These are phyloP conservation scores for Aspergillus terreus DNA, from an alignment of 2,329 filamentous ascomycete genomes.

Conservation along the genomic window DNA sequence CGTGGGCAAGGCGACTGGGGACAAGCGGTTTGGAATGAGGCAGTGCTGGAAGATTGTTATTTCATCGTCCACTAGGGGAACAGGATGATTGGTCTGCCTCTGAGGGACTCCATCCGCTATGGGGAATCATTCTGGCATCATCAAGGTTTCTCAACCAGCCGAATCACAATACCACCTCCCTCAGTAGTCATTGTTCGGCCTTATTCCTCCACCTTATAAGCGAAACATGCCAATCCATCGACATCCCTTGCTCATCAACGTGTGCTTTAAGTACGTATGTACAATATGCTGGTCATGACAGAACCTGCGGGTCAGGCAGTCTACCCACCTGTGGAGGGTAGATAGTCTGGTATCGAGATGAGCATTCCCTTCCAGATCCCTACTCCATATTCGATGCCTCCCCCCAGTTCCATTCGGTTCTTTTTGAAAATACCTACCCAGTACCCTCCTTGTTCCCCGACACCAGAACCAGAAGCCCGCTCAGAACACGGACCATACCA, in stretches of 20 bases:
- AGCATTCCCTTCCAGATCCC: too few relatives aligned
- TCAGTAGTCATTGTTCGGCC: background rate
- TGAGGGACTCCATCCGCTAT: background rate
- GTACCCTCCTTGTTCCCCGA: background rate
- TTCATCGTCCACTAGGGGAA: background rate
- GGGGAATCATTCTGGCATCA: background rate
- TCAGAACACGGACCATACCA: too few relatives aligned
- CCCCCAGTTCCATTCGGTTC: background rate
- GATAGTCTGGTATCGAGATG: too few relatives aligned
- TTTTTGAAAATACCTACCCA: background rate
- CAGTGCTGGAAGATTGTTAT: constrained; percentile 17
- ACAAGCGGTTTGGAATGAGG: constrained; percentile 17
- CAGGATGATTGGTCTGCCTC: background rate
- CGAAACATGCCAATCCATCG: background rate
- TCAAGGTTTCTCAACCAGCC: background rate
- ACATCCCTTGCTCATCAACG: background rate
- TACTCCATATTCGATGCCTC: too few relatives aligned
- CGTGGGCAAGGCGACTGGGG: constrained; percentile 10
- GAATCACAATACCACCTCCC: background rate
- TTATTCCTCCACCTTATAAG: background rate
- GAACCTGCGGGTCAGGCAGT: too few relatives aligned
- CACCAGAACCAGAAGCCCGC: too few relatives aligned
- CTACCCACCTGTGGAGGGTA: too few relatives aligned
- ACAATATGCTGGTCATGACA: too few relatives aligned
- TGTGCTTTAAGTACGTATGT: too few relatives aligned